A percentile compares a stretch with the other conserved stretches of the same genome.
These are phyloP conservation scores for Vachellia pachyceras DNA, from an alignment of 306 rosid genomes.

Conservation along the genomic window DNA sequence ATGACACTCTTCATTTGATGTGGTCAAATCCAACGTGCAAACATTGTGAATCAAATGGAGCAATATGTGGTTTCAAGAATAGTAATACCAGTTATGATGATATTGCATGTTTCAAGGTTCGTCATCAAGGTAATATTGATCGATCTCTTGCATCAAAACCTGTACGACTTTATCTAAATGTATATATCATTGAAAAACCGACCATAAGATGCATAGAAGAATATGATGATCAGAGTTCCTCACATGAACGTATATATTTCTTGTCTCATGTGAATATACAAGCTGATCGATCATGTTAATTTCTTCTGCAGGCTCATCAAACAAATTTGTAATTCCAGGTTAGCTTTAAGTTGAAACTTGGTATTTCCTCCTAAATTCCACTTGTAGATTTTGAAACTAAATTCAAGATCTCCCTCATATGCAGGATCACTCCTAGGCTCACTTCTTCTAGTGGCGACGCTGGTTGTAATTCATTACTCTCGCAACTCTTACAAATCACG, in stretches of 20 bases:
- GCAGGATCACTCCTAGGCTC: neutral
- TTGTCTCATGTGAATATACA: neutral
- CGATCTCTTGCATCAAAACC: neutral
- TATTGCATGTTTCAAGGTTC: slow-evolving; percentile 19
- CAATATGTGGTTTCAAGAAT: slow-evolving; percentile 38
- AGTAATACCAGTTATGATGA: neutral
- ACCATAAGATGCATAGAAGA: too few species aligned
- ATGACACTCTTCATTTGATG: neutral
- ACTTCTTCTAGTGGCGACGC: neutral
- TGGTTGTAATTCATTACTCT: neutral
- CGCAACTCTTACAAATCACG: neutral
- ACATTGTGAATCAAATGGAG: slow-evolving; percentile 43
- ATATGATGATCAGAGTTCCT: too few species aligned
- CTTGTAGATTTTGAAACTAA: neutral
- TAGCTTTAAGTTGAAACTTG: neutral
- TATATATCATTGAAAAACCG: too few species aligned
- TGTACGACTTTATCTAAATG: too few species aligned
- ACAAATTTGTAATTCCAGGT: neutral
- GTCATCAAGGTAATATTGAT: neutral
- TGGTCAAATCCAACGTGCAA: slow-evolving; percentile 47
- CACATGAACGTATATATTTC: too few species aligned
- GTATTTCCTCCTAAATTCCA: neutral
- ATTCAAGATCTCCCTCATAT: neutral
- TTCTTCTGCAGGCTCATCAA: neutral
- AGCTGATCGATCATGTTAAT: slow-evolving; percentile 4